phyloP scores from a whole-genome alignment of 441 rosid genomes.

The Erodium moschatum region DNA sequence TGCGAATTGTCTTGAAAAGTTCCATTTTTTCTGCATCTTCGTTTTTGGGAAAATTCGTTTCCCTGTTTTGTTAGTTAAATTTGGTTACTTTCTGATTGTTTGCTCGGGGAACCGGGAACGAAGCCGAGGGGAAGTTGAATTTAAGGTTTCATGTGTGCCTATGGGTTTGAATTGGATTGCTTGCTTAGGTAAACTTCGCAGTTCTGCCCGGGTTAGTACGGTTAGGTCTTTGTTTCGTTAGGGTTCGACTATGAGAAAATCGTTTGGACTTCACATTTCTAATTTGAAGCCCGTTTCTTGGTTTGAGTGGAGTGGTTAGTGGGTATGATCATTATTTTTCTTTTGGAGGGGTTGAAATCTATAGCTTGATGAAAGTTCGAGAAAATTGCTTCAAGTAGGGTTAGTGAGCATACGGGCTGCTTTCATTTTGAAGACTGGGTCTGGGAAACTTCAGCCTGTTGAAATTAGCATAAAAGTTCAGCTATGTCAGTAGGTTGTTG shows the following conservation, averaged over 20 bases:
- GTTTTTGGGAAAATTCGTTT: neutral
- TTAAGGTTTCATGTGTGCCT: neutral
- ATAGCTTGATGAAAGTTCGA: neutral
- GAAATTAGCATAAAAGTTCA: neutral
- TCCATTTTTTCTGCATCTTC: neutral
- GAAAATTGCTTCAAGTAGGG: conserved; percentile 29
- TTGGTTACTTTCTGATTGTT: conserved; percentile 12
- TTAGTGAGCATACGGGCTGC: neutral
- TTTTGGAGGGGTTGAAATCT: neutral
- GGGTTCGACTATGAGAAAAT: neutral
- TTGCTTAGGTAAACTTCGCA: neutral
- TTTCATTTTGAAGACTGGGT: neutral
- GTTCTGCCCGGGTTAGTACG: conserved; percentile 17
- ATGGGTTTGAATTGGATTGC: neutral
- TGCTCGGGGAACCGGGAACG: neutral
- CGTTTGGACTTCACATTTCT: neutral
- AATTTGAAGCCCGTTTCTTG: neutral
- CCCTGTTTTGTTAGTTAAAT: conserved; percentile 13
- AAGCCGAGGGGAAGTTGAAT: neutral
- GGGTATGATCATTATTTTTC: neutral
- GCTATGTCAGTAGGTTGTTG: neutral
- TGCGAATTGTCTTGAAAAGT: neutral
- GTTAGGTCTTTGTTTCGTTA: conserved; percentile 3
- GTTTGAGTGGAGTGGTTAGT: neutral
- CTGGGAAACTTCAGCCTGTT: neutral